A percentile compares a stretch with the other conserved stretches of the same genome.
Evolutionary conservation across 2,329 filamentous ascomycete species (phyloP).

Genomic region (Aspergillus alliaceus): DNA sequence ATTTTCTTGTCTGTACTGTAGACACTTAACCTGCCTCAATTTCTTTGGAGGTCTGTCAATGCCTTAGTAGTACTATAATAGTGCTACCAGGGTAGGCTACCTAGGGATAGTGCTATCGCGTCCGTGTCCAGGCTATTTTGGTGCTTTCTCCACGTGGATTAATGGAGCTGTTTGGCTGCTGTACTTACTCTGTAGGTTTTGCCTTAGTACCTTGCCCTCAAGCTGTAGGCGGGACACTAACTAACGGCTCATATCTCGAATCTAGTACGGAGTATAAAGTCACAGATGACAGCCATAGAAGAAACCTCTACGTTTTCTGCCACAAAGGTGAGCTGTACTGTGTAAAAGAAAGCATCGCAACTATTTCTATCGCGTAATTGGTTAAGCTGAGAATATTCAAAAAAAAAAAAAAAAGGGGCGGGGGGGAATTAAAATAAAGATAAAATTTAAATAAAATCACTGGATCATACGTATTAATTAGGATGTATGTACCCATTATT

Average conservation of each 20-base stretch:
- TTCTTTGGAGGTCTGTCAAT: background rate
- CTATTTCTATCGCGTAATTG: background rate
- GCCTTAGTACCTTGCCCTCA: background rate
- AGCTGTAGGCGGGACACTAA: conserved; percentile 5
- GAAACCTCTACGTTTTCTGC: too few relatives aligned
- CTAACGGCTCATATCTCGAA: background rate
- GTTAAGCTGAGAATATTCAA: too few relatives aligned
- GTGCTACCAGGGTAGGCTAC: background rate
- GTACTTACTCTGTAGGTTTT: background rate
- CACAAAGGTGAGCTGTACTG: too few relatives aligned
- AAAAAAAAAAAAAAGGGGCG: too few relatives aligned
- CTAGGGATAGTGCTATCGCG: background rate
- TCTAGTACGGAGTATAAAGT: background rate
- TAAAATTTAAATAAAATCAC: too few relatives aligned
- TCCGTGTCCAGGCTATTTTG: conserved; percentile 19
- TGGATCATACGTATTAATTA: too few relatives aligned
- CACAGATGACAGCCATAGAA: background rate
- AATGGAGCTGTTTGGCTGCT: conserved; percentile 8
- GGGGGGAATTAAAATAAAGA: too few relatives aligned
- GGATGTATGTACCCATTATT: background rate
- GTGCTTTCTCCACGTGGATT: conserved; percentile 20
- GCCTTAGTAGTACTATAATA: background rate
- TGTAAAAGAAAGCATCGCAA: background rate
- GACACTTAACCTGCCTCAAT: background rate
- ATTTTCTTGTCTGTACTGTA: background rate